A percentile compares a stretch with the other conserved stretches of the same genome.
These are phyloP conservation scores for Medicago lupulina DNA, from an alignment of 306 rosid genomes.

Conservation along the genomic window DNA sequence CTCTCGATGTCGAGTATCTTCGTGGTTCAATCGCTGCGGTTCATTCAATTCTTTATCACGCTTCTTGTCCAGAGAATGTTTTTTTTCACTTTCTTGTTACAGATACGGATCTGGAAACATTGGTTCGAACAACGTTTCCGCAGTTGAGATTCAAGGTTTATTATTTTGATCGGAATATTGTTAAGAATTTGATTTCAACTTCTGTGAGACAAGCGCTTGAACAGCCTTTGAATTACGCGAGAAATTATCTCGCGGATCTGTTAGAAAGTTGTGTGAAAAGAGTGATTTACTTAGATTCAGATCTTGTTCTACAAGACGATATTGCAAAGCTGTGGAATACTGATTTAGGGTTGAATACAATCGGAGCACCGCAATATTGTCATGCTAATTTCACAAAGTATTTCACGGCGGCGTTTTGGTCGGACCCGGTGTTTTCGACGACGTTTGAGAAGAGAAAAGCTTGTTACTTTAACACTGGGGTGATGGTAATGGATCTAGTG, in stretches of 20 bases:
- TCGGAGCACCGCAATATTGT: conserved; percentile 84
- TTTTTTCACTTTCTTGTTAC: conserved; percentile 80
- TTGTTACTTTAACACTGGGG: conserved; percentile 84
- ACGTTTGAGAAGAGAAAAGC: conserved; percentile 55
- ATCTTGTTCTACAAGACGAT: conserved; percentile 72
- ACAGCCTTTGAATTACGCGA: conserved; percentile 79
- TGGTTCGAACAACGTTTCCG: conserved; percentile 79
- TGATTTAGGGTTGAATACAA: conserved; percentile 51
- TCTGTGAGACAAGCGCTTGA: conserved; percentile 81
- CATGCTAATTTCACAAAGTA: conserved; percentile 77
- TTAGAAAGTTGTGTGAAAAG: conserved; percentile 64
- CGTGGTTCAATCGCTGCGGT: conserved; percentile 93
- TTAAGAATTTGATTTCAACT: conserved; percentile 63
- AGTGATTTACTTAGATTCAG: conserved; percentile 77
- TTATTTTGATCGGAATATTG: conserved; percentile 65
- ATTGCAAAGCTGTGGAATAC: conserved; percentile 66
- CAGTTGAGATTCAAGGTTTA: conserved; percentile 69
- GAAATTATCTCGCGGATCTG: conserved; percentile 73
- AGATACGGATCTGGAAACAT: conserved; percentile 53
- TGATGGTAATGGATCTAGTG: conserved; percentile 83
- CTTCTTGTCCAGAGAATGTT: conserved; percentile 65
- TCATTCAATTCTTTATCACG: conserved; percentile 67
- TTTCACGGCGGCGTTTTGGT: conserved; percentile 73
- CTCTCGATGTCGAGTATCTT: conserved; percentile 74
- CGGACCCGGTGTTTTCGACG: conserved; percentile 41